These are phyloP conservation scores for Talaromyces islandicus DNA, from an alignment of 2,329 filamentous ascomycete species.

Conservation along the genomic window DNA sequence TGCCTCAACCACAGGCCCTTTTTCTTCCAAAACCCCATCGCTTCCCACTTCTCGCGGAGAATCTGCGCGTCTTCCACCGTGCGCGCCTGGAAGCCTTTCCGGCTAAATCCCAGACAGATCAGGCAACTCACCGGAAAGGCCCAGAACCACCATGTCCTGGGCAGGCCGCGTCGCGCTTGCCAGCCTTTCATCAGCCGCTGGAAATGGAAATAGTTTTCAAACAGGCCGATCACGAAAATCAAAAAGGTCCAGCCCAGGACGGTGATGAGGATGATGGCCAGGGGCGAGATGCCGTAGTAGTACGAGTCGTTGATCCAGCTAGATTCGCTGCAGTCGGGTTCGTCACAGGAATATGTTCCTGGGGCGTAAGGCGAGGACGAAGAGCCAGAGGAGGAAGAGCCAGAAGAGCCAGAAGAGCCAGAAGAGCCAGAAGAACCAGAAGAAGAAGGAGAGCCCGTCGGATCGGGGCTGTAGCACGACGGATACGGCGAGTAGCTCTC, in stretches of 20 bases:
- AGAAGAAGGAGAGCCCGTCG: not conserved
- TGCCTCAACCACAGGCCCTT: constrained; percentile 22
- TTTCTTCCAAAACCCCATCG: constrained; percentile 19
- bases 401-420: not conserved
- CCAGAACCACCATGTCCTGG: constrained; percentile 22
- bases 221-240: constrained; percentile 20
- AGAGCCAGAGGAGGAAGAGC: constrained; percentile 2
- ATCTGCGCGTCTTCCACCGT: constrained; percentile 20
- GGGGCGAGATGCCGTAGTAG: constrained; percentile 17
- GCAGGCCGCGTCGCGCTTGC: constrained; percentile 27
- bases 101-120: constrained; percentile 18
- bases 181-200: constrained; percentile 28
- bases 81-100: constrained; percentile 23
- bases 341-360: not conserved
- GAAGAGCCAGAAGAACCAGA: not conserved
- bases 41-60: constrained; percentile 21
- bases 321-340: constrained; percentile 7
- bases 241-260: constrained; percentile 23
- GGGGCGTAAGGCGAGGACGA: not conserved
- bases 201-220: constrained; percentile 26
- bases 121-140: constrained; percentile 17
- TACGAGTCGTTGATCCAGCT: constrained; percentile 18
- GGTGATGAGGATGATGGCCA: constrained; percentile 20
- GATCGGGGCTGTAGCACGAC: constrained; percentile 5
- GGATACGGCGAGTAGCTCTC: constrained; percentile 9